A percentile compares a stretch with the other conserved stretches of the same genome.
These are phyloP conservation scores for Musa acuminata DNA, from an alignment of 176 grass and related monocot species.

Conservation along the genomic window DNA sequence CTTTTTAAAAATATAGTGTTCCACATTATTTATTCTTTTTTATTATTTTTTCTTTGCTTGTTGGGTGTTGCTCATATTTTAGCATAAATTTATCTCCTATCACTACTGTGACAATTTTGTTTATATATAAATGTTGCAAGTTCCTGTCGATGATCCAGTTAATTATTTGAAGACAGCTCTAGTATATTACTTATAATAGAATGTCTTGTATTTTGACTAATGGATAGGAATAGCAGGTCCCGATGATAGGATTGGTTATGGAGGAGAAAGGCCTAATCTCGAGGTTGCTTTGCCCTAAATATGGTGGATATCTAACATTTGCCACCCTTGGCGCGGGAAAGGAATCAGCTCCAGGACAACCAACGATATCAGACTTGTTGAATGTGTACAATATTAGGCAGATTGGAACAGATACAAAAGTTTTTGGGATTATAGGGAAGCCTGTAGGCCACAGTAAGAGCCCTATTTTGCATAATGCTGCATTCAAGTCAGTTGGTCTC, in stretches of 20 bases:
- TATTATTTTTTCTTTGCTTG: neutral
- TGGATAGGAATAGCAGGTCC: slow-evolving; percentile 90
- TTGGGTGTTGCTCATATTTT: neutral
- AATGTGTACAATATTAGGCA: slow-evolving; percentile 74
- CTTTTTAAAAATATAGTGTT: neutral
- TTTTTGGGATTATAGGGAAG: slow-evolving; percentile 83
- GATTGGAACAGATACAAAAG: slow-evolving; percentile 62
- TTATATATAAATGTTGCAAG: neutral
- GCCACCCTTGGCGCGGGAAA: slow-evolving; percentile 59
- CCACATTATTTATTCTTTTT: neutral
- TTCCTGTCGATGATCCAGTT: neutral
- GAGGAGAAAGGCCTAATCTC: slow-evolving; percentile 83
- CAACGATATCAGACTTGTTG: slow-evolving; percentile 64
- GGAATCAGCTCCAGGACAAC: slow-evolving; percentile 62
- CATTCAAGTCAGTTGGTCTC: slow-evolving; percentile 71
- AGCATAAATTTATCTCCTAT: neutral
- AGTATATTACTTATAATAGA: slow-evolving; percentile 30
- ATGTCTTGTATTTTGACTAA: slow-evolving; percentile 40
- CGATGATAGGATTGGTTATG: slow-evolving; percentile 95
- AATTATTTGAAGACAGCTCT: neutral
- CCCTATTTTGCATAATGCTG: slow-evolving; percentile 88
- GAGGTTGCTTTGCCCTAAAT: slow-evolving; percentile 83
- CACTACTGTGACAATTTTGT: neutral
- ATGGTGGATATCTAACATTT: slow-evolving; percentile 88
- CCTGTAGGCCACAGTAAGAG: slow-evolving; percentile 94